A percentile compares a stretch with the other conserved stretches of the same genome.
Evolutionary conservation across 1,284 basidiomycete species (phyloP).

Genomic region (Golubevia sp.): DNA sequence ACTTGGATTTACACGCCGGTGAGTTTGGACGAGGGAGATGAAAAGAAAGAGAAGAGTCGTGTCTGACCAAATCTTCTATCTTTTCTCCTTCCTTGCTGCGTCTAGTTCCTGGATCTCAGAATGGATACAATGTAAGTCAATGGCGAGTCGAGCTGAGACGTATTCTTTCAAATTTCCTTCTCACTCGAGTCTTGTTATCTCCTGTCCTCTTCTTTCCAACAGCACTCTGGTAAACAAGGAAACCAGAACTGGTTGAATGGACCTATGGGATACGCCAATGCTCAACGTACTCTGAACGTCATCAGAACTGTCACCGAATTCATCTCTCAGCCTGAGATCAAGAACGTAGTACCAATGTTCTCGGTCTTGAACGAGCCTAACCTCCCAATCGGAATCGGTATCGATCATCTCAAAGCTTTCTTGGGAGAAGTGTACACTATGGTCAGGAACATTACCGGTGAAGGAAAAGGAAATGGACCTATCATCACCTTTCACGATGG

Average conservation of each 20-base stretch:
- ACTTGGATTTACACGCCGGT: conserved; percentile 15
- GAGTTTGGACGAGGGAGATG: too few species aligned
- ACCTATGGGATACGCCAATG: conserved; percentile 10
- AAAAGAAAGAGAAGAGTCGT: too few species aligned
- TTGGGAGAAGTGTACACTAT: conserved; percentile 26
- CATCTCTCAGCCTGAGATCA: conserved; percentile 16
- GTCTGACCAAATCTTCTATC: too few species aligned
- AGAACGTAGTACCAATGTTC: conserved; percentile 13
- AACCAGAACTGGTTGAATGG: conserved; percentile 10
- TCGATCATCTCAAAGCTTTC: conserved; percentile 18
- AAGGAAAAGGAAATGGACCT: conserved; percentile 14
- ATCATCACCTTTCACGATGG: conserved; percentile 14
- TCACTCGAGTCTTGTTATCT: too few species aligned
- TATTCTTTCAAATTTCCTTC: too few species aligned
- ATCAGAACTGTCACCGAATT: conserved; percentile 11
- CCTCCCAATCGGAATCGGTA: conserved; percentile 6
- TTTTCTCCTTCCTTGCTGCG: too few species aligned
- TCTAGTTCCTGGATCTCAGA: conserved; percentile 14
- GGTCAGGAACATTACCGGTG: conserved; percentile 29
- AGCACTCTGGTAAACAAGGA: conserved; percentile 12
- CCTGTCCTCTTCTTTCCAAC: too few species aligned
- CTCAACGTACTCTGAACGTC: conserved; percentile 14
- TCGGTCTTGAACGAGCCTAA: conserved; percentile 18
- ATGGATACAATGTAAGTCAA: conserved; percentile 9
- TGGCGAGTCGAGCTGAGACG: too few species aligned